Conservation (phyloP, 495 filamentous ascomycete genomes). For the Neurospora sp. region DNA sequence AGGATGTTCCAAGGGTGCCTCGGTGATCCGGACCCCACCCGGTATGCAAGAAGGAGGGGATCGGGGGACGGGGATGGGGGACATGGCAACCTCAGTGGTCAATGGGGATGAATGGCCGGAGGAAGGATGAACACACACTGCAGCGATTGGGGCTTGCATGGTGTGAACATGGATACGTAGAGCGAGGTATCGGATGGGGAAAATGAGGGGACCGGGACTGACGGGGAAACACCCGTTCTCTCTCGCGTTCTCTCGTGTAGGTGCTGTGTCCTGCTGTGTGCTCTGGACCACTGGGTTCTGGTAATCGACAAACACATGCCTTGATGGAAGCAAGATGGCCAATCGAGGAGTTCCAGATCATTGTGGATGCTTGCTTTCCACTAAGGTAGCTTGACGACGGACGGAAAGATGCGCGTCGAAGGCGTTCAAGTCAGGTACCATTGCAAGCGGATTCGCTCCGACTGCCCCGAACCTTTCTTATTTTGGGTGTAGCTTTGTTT, state of each 20-base stretch:
- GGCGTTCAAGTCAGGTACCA: background rate
- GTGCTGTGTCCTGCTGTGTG: background rate
- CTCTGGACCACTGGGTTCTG: background rate
- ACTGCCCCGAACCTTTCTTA: background rate
- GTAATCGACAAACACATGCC: background rate
- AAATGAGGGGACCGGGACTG: background rate
- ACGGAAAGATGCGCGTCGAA: background rate
- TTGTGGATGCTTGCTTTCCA: background rate
- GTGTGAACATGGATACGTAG: background rate
- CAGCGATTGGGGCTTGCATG: background rate
- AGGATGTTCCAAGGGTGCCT: background rate
- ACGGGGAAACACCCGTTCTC: background rate
- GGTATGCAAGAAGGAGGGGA: background rate
- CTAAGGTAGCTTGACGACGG: background rate
- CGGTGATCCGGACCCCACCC: background rate
- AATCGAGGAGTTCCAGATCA: background rate
- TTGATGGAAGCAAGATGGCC: background rate
- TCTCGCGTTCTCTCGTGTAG: background rate
- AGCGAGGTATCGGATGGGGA: background rate
- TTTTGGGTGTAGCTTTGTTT: background rate
- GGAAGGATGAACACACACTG: background rate
- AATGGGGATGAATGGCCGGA: background rate
- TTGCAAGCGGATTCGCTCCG: background rate
- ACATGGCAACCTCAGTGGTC: background rate
- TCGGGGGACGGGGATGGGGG: background rate